A percentile compares a stretch with the other conserved stretches of the same genome.
These are phyloP conservation scores for Trichoderma gracile DNA, from an alignment of 2,329 filamentous ascomycete species.

Conservation along the genomic window DNA sequence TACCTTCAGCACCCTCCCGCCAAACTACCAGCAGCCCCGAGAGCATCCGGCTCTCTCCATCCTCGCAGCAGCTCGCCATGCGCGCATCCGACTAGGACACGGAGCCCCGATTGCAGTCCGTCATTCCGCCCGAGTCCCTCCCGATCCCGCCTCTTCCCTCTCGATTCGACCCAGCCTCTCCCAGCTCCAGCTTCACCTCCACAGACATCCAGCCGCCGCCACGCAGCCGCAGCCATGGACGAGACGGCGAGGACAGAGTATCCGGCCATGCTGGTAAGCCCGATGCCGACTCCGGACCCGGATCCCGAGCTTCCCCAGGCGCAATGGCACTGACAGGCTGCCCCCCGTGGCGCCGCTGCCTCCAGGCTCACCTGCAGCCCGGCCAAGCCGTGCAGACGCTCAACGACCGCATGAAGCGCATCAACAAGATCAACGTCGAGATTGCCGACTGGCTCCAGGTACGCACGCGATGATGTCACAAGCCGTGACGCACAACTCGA, in stretches of 20 bases:
- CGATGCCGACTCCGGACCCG: not conserved
- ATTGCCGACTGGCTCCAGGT: constrained; percentile 98
- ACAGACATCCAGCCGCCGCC: not conserved
- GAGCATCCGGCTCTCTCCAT: not conserved
- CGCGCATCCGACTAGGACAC: constrained; percentile 27
- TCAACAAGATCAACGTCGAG: constrained; percentile 81
- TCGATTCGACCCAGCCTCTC: not conserved
- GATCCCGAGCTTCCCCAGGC: not conserved
- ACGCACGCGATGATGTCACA: constrained; percentile 36
- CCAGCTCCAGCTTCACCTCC: not conserved
- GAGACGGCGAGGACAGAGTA: constrained; percentile 83
- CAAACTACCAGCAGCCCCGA: not conserved
- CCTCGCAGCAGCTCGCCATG: constrained; percentile 27
- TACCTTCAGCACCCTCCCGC: constrained; percentile 2
- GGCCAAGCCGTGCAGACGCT: constrained; percentile 77
- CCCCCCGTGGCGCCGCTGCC: constrained; percentile 12
- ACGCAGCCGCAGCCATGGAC: constrained; percentile 18
- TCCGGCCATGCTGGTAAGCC: constrained; percentile 86
- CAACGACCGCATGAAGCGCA: constrained; percentile 83
- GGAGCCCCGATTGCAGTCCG: constrained; percentile 27
- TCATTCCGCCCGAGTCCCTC: not conserved
- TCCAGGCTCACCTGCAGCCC: constrained; percentile 76
- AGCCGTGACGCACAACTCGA: not conserved
- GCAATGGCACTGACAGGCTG: constrained; percentile 17
- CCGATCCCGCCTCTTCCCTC: not conserved